Percentiles rank a stretch among this genome's conserved stretches.
phyloP scores from a whole-genome alignment of 1,284 basidiomycete species.

The Anthracocystis walkeri region DNA sequence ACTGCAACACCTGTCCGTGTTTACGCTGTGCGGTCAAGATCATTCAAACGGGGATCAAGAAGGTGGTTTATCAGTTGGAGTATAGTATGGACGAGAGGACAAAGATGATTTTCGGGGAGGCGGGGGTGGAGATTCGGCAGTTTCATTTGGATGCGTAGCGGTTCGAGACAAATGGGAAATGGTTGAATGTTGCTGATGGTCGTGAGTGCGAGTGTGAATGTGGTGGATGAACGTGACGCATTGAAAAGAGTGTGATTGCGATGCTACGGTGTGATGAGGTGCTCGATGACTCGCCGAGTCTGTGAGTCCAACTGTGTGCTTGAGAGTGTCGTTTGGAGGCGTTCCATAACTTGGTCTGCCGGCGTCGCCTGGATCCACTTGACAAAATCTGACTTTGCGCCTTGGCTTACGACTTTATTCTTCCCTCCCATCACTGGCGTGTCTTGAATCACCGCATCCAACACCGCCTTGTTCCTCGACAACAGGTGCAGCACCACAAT shows the following conservation, averaged over 20 bases:
- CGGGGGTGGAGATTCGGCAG: constrained; percentile 69
- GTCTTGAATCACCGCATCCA: constrained; percentile 6
- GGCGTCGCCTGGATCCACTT: background rate
- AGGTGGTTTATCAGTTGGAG: constrained; percentile 93
- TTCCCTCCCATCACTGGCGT: background rate
- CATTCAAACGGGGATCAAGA: constrained; percentile 90
- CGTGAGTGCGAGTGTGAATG: background rate
- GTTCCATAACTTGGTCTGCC: background rate
- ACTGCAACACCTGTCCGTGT: constrained; percentile 94
- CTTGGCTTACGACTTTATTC: background rate
- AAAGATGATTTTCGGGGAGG: constrained; percentile 68
- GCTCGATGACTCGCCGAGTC: background rate
- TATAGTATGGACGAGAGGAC: constrained; percentile 76
- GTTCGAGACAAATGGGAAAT: too few relatives aligned
- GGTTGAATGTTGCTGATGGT: background rate
- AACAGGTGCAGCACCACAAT: constrained; percentile 21
- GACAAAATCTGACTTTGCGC: constrained; percentile 7
- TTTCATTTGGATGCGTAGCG: constrained; percentile 36
- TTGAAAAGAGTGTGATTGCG: too few relatives aligned
- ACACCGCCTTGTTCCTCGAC: background rate
- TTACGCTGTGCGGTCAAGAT: constrained; percentile 96
- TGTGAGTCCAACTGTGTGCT: background rate
- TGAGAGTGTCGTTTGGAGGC: background rate
- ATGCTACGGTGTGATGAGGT: background rate
- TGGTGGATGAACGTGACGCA: too few relatives aligned